A percentile compares a stretch with the other conserved stretches of the same genome.
phyloP scores from a whole-genome alignment of 495 filamentous ascomycete species.

The Physcia stellaris region DNA sequence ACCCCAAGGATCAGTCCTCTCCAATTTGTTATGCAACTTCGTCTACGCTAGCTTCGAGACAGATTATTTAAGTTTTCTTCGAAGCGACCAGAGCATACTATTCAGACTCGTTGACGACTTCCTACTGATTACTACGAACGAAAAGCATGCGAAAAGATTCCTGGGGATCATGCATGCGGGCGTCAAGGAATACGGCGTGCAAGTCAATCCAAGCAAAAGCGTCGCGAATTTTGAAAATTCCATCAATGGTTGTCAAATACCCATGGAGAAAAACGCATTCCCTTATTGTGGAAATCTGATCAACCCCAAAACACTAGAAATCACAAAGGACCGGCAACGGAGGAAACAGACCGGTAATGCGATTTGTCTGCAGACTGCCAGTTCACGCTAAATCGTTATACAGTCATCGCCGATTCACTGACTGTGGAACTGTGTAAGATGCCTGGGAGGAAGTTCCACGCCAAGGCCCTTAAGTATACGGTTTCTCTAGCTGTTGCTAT shows the following conservation, averaged over 20 bases:
- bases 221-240: slow-evolving; percentile 71
- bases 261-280: slow-evolving; percentile 40
- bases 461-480: slow-evolving; percentile 50
- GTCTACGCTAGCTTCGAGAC: slow-evolving; percentile 83
- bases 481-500: slow-evolving; percentile 1
- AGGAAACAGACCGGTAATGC: slow-evolving; percentile 31
- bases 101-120: slow-evolving; percentile 87
- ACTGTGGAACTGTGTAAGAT: slow-evolving; percentile 58
- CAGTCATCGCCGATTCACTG: slow-evolving; percentile 40
- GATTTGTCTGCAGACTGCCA: slow-evolving; percentile 5
- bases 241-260: slow-evolving; percentile 41
- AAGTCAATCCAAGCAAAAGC: slow-evolving; percentile 63
- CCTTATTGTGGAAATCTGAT: slow-evolving; percentile 81
- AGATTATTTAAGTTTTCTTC: slow-evolving; percentile 51
- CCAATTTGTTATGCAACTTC: slow-evolving; percentile 77
- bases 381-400: slow-evolving; percentile 11
- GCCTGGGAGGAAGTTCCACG: slow-evolving; percentile 62
- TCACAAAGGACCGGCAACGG: slow-evolving; percentile 46
- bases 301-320: slow-evolving; percentile 60
- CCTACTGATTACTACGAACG: slow-evolving; percentile 64
- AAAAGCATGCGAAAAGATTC: slow-evolving; percentile 51
- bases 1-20: slow-evolving; percentile 83
- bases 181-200: slow-evolving; percentile 63
- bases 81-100: slow-evolving; percentile 46
- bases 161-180: slow-evolving; percentile 67